Percentiles rank a stretch among this genome's conserved stretches.
These are phyloP conservation scores for Aspergillus fructus DNA, from an alignment of 2,329 filamentous ascomycete genomes.

Conservation along the genomic window DNA sequence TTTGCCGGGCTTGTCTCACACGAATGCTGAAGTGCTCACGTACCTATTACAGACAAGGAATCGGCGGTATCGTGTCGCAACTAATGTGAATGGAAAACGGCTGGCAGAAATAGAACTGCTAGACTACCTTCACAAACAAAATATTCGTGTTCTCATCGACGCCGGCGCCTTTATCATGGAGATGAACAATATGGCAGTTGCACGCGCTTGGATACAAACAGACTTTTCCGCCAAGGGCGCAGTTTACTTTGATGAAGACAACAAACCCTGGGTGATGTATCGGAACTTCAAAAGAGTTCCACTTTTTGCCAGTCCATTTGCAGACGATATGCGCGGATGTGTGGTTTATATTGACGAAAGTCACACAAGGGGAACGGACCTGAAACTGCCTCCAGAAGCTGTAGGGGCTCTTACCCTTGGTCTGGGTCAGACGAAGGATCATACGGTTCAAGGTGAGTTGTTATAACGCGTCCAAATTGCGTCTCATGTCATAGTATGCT, in stretches of 20 bases:
- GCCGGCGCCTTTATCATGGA: slow-evolving; percentile 65
- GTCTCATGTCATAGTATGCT: not conserved
- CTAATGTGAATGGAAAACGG: slow-evolving; percentile 30
- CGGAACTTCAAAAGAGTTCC: slow-evolving; percentile 41
- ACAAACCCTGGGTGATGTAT: slow-evolving; percentile 48
- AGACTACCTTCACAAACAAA: slow-evolving; percentile 28
- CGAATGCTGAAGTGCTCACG: slow-evolving; percentile 62
- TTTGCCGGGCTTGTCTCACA: slow-evolving; percentile 55
- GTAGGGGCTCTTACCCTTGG: slow-evolving; percentile 57
- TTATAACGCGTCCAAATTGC: not conserved
- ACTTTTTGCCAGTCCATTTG: slow-evolving; percentile 55
- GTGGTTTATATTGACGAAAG: slow-evolving; percentile 62
- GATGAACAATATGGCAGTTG: slow-evolving; percentile 55
- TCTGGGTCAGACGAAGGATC: slow-evolving; percentile 59
- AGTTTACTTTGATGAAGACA: slow-evolving; percentile 53
- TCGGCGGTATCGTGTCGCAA: slow-evolving; percentile 45
- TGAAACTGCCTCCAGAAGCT: slow-evolving; percentile 53
- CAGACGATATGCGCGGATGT: slow-evolving; percentile 52
- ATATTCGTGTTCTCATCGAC: slow-evolving; percentile 61
- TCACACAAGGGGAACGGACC: slow-evolving; percentile 61
- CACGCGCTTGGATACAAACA: slow-evolving; percentile 50
- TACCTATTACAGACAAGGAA: slow-evolving; percentile 58
- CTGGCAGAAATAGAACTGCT: slow-evolving; percentile 51
- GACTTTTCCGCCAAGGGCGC: slow-evolving; percentile 50
- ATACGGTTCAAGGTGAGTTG: slow-evolving; percentile 57